Base-by-base conservation (phyloP, 768 basidiomycete genomes). In the Lanmaoa pseudosensibilis region DNA sequence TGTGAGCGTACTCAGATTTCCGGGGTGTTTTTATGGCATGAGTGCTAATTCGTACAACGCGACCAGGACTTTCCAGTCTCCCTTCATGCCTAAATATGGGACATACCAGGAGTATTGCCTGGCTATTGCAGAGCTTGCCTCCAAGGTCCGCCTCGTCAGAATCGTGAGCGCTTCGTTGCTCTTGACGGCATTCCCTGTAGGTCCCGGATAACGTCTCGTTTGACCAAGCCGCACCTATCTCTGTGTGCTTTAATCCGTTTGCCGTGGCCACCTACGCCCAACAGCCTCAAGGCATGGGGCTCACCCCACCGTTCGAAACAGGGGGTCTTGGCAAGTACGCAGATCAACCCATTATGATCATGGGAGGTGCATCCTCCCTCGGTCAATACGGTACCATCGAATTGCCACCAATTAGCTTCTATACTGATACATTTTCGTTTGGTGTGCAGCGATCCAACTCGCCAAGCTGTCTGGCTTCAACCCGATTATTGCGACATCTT, bases 401-500 rank as follows among this genome's bases (percentile, higher is more conserved):
- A 16, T 30, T 19, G 19, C 16, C 16, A 11, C 11, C 8, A 2
- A 18, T 39, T 2, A 2, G 3, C 12, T 7, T 33, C 21, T 2
- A 9, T 23, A 4, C n/a, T 41, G 16, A 58, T n/a, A 1, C 0
- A 4, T 34, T 2, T 30, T 40, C 32, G 7, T 38, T n/a, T n/a
- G 36, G 9, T 16, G 60, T 33, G 3, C n/a, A 69, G 71, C 54
- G 19, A 72, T 73, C 23, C 73, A 73, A 55, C 64, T 74, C 15
- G 69, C 75, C 5, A 60, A 54, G n/a, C 38, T 72, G 44, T 72
- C 69, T n/a, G 71, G 65, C 10, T 74, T 73, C 54, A 64, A 59
- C 1, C 70, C 70, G 13, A 73, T 77, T 47, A 69, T 76, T 46
- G 66, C 74, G 21, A 76, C 77, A 0, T 67, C 77, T 0, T 76